Evolutionary conservation across 768 basidiomycete genomes (phyloP), one percentile per base, ranked within the genome.

Genomic region (Tulasnella calospora): DNA sequence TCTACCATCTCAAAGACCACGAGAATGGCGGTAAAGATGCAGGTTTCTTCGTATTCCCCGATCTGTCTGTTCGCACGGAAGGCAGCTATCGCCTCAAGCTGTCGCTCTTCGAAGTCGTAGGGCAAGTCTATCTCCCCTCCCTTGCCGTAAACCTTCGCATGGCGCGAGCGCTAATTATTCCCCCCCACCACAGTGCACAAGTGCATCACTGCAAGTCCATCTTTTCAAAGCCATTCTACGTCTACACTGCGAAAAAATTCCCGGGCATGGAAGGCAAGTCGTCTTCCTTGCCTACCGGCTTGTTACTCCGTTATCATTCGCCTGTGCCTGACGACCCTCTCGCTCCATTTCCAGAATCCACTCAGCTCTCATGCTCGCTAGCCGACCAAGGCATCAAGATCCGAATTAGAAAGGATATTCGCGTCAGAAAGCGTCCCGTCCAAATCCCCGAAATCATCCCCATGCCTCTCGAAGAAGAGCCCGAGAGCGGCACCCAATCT

Each of bases 361-460:
- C 95, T 0, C 90, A 92, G 3, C 88, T 97, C 0, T 96, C 95
- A 1, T 94, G 92, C 81, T 93, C 94, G 0, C 89, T 96, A 76
- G 94, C 95, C n/a, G 95, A 96, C 82, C 95, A 96, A 84, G 95
- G 95, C 33, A 95, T 96, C 85, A 97, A 96, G 85, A 96, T 97
- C 76, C 91, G 95, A 40, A 96, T 96, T 75, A 89, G 95, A 46
- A 96, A 96, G 84, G 94, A 96, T 79, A 94, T 95, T 46, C 90
- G 94, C 0, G 91, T 93, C 35, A 89, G 94, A 80, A 94, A 94
- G 83, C 73, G 78, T 33, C 78, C 77, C 36, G 51, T 78, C 36
- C 71, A 78, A 87, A 91, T 15, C 89, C 70, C 38, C 35, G 77
- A 73, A 46, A 78, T 78, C 44, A 44, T 78, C 7, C 77, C 77